Conservation (phyloP, 2,329 filamentous ascomycete species). For the Scytalidium sp. region DNA sequence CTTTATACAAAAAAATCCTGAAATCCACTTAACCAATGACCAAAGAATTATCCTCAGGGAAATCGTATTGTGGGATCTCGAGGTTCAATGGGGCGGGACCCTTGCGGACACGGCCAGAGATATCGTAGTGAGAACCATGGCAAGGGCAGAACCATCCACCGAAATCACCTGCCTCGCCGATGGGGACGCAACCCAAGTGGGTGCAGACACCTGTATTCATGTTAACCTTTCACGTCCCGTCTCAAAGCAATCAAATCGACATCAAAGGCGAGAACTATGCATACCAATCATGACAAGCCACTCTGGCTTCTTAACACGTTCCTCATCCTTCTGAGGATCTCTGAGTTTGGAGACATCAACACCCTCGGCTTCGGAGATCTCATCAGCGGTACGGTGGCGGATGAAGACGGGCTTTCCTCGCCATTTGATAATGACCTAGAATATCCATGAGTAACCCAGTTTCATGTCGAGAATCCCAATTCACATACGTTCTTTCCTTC, state of each 20-base stretch:
- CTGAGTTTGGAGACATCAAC: slow-evolving; percentile 79
- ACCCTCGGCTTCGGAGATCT: slow-evolving; percentile 94
- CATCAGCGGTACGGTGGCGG: slow-evolving; percentile 89
- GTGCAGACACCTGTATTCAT: slow-evolving; percentile 83
- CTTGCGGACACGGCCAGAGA: slow-evolving; percentile 96
- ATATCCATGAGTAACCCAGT: slow-evolving; percentile 9
- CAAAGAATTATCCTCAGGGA: slow-evolving; percentile 84
- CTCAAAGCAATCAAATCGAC: neutral
- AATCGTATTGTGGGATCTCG: slow-evolving; percentile 89
- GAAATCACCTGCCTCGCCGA: slow-evolving; percentile 96
- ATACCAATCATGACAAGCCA: slow-evolving; percentile 98
- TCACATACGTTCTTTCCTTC: slow-evolving; percentile 96
- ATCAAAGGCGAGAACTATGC: slow-evolving; percentile 7
- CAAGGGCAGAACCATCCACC: slow-evolving; percentile 99
- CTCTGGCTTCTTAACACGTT: slow-evolving; percentile 96
- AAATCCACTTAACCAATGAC: slow-evolving; percentile 74
- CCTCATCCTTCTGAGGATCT: slow-evolving; percentile 86
- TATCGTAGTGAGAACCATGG: slow-evolving; percentile 99
- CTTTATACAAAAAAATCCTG: neutral
- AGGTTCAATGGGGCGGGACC: slow-evolving; percentile 96
- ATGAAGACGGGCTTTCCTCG: slow-evolving; percentile 99
- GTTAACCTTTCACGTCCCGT: neutral
- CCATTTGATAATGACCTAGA: slow-evolving; percentile 97
- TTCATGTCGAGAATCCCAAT: neutral
- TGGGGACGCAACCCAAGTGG: slow-evolving; percentile 97